Conservation (phyloP, 1,139 yeast species). For the Blastobotrys proliferans region DNA sequence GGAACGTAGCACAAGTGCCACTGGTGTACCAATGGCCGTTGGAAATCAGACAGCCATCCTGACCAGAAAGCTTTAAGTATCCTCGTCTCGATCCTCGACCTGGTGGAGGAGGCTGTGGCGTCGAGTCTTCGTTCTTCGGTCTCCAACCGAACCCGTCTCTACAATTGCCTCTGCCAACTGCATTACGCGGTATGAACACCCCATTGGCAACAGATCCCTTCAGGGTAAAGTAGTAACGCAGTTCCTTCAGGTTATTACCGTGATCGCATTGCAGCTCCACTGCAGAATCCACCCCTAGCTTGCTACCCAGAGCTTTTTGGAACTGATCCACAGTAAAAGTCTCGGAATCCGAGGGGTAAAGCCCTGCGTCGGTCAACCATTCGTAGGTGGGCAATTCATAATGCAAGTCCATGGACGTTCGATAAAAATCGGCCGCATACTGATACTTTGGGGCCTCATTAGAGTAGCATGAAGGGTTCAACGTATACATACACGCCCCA, state of each 20-base stretch:
- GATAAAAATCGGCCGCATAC: constrained; percentile 77
- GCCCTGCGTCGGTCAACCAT: constrained; percentile 63
- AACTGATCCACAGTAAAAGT: constrained; percentile 67
- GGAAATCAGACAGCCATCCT: constrained; percentile 74
- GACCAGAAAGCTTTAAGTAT: constrained; percentile 49
- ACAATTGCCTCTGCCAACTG: constrained; percentile 63
- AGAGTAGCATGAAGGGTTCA: constrained; percentile 65
- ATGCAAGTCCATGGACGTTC: constrained; percentile 60
- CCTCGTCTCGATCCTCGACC: constrained; percentile 35
- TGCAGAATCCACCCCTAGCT: constrained; percentile 26
- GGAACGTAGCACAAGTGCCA: constrained; percentile 84
- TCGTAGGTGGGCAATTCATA: constrained; percentile 65
- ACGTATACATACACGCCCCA: constrained; percentile 85
- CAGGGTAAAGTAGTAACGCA: constrained; percentile 86
- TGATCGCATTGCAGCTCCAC: constrained; percentile 45
- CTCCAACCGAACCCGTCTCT: constrained; percentile 62
- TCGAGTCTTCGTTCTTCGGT: constrained; percentile 51
- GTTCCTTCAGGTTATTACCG: constrained; percentile 54
- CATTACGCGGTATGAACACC: constrained; percentile 60
- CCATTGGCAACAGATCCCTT: constrained; percentile 70
- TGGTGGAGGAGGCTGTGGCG: constrained; percentile 9
- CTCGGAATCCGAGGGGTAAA: constrained; percentile 55
- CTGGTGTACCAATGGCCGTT: constrained; percentile 79
- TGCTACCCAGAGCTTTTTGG: constrained; percentile 54
- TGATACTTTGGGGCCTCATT: constrained; percentile 41